Evolutionary conservation across 371 early-diverging fungal species (phyloP), one percentile per base, ranked within the genome.

Genomic region (Mucor velutinosus): DNA sequence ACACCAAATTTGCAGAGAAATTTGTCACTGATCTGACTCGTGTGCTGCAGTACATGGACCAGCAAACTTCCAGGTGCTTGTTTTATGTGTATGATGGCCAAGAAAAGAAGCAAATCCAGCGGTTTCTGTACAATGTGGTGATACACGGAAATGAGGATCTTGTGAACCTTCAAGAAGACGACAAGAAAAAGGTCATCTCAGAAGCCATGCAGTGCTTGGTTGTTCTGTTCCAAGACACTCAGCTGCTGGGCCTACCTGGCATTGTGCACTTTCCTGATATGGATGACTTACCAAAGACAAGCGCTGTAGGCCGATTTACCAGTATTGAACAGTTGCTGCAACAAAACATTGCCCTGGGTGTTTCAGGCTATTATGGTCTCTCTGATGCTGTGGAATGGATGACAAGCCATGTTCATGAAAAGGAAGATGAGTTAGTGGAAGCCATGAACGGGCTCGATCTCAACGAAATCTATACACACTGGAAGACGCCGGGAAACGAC

Each of bases 271-370:
- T 69, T 17, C 67, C 64, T 0, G 47, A 43, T 10, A 61, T 74
- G 47, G 61, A 71, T 1, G 57, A 69, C 47, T 32, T 63, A 6
- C 43, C 35, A 23, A 47, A 47, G 2, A 53, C 35, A 7, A 60
- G 66, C 6, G 64, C 43, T 6, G 69, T 71, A 5, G 69, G 68
- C 0, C 59, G 78, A 4, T 58, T 79, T 5, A 67, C 69, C 6
- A 53, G 66, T 19, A 45, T 83, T 19, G 79, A 83, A 49, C 19
- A 69, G 7, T 15, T 78, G 0, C 33, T 83, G 12, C 65, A 62
- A 12, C 73, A 77, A 39, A 80, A 80, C 51, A 62, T 83, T 19
- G 81, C 79, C 7, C 35, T 83, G 1, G 74, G 75, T 12, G 71
- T 77, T 2, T 67, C 79, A 0, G 78, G 77, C 4, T 82, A 70